Evolutionary conservation across 768 basidiomycete species (phyloP).

Genomic region (Hygrophoropsis aurantiaca): DNA sequence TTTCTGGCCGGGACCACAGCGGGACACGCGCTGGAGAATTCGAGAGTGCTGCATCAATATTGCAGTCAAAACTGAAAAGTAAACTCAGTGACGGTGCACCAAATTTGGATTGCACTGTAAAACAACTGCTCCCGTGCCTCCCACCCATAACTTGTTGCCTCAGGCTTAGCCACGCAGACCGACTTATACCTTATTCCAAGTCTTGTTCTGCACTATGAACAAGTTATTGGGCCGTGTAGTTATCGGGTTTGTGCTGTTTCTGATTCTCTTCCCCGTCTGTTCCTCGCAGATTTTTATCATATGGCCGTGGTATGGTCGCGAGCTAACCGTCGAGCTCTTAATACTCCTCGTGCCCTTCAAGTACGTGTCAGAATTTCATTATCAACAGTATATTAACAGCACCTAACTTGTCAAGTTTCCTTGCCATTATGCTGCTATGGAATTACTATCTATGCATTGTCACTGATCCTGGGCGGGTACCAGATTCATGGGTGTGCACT

Average conservation of each 20-base stretch:
- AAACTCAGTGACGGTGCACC: not conserved
- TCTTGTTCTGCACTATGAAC: slow-evolving; percentile 34
- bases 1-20: not conserved
- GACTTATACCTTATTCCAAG: not conserved
- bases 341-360: slow-evolving; percentile 87
- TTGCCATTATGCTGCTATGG: slow-evolving; percentile 79
- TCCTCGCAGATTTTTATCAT: slow-evolving; percentile 88
- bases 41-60: slow-evolving; percentile 7
- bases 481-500: slow-evolving; percentile 67
- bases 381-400: slow-evolving; percentile 5
- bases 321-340: slow-evolving; percentile 71
- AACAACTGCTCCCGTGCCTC: not conserved
- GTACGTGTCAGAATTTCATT: slow-evolving; percentile 43
- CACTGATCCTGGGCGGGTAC: slow-evolving; percentile 86
- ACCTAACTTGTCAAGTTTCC: slow-evolving; percentile 44
- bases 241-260: slow-evolving; percentile 65
- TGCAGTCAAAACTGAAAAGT: not conserved
- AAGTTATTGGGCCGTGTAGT: slow-evolving; percentile 57
- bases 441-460: slow-evolving; percentile 84
- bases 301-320: slow-evolving; percentile 89
- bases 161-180: not conserved
- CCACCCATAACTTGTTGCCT: not conserved
- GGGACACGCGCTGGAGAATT: not conserved
- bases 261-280: slow-evolving; percentile 87
- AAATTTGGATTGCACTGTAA: too few species aligned